Evolutionary conservation across 192 early-diverging fungal species (phyloP).

Genomic region (Borealophlyctis nickersoniae): DNA sequence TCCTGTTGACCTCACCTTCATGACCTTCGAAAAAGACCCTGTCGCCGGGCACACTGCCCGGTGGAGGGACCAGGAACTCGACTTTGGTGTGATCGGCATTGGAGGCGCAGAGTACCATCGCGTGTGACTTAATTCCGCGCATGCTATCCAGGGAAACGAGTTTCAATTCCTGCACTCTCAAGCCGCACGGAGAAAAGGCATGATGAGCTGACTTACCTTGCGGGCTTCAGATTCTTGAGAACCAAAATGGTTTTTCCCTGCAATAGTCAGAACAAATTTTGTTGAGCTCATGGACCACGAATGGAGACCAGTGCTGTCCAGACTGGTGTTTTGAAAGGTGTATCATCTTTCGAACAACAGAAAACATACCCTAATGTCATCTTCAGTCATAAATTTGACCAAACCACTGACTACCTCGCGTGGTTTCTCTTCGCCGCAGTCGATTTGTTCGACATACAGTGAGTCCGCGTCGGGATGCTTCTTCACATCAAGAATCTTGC

Average conservation of each 20-base stretch:
- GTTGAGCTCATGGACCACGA: not conserved
- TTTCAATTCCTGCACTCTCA: not conserved
- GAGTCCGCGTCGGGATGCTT: slow-evolving; percentile 96
- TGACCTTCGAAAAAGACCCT: slow-evolving; percentile 87
- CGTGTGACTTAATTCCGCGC: slow-evolving; percentile 92
- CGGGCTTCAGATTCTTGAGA: slow-evolving; percentile 95
- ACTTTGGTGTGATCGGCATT: slow-evolving; percentile 78
- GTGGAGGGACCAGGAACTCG: slow-evolving; percentile 88
- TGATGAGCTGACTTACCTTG: slow-evolving; percentile 34
- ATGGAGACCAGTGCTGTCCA: not conserved
- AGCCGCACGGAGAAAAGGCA: not conserved
- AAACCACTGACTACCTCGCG: slow-evolving; percentile 90
- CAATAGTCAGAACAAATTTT: not conserved
- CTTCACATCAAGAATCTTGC: slow-evolving; percentile 74
- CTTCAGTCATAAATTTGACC: slow-evolving; percentile 86
- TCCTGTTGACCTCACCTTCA: slow-evolving; percentile 59
- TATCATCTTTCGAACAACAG: slow-evolving; percentile 22
- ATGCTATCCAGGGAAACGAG: slow-evolving; percentile 38
- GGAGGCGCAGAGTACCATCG: slow-evolving; percentile 94
- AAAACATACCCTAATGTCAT: slow-evolving; percentile 85
- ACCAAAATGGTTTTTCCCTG: slow-evolving; percentile 43
- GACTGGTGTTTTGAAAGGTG: not conserved
- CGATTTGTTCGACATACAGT: slow-evolving; percentile 94
- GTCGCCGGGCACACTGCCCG: slow-evolving; percentile 82
- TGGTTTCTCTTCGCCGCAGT: slow-evolving; percentile 79